Evolutionary conservation across 2,329 filamentous ascomycete genomes (phyloP).

Genomic region (Sarocladium strictum): DNA sequence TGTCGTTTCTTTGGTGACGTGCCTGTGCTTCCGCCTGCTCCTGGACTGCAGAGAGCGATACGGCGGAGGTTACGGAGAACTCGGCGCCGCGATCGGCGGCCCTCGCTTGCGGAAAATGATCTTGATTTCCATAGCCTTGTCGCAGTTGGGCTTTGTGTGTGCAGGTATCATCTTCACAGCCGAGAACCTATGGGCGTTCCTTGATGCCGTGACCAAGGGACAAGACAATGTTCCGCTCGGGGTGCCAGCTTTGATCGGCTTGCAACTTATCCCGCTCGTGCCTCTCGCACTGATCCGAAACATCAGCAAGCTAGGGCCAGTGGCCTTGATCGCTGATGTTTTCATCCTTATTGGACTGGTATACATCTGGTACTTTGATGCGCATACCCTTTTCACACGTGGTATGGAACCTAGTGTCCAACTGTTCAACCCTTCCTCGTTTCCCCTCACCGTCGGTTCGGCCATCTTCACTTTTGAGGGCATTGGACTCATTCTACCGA

Average conservation of each 20-base stretch:
- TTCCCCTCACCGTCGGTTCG: slow-evolving; percentile 65
- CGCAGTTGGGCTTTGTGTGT: slow-evolving; percentile 73
- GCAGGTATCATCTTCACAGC: slow-evolving; percentile 73
- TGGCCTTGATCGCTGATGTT: slow-evolving; percentile 62
- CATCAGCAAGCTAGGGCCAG: slow-evolving; percentile 66
- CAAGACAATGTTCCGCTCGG: slow-evolving; percentile 46
- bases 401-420: slow-evolving; percentile 57
- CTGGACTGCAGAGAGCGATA: slow-evolving; percentile 59
- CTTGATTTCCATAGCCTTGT: slow-evolving; percentile 64
- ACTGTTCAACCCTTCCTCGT: slow-evolving; percentile 63
- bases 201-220: slow-evolving; percentile 52
- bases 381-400: slow-evolving; percentile 45
- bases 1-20: slow-evolving; percentile 58
- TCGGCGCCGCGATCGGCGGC: slow-evolving; percentile 62
- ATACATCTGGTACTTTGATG: slow-evolving; percentile 71
- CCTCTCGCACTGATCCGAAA: slow-evolving; percentile 67
- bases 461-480: slow-evolving; percentile 77
- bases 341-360: slow-evolving; percentile 65
- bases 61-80: slow-evolving; percentile 68
- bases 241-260: slow-evolving; percentile 50
- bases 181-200: slow-evolving; percentile 65
- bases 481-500: slow-evolving; percentile 70
- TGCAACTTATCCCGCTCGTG: slow-evolving; percentile 59
- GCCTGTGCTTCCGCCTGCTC: slow-evolving; percentile 66
- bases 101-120: slow-evolving; percentile 58